These are phyloP conservation scores for Postia placenta DNA, from an alignment of 768 basidiomycete genomes.

Conservation along the genomic window DNA sequence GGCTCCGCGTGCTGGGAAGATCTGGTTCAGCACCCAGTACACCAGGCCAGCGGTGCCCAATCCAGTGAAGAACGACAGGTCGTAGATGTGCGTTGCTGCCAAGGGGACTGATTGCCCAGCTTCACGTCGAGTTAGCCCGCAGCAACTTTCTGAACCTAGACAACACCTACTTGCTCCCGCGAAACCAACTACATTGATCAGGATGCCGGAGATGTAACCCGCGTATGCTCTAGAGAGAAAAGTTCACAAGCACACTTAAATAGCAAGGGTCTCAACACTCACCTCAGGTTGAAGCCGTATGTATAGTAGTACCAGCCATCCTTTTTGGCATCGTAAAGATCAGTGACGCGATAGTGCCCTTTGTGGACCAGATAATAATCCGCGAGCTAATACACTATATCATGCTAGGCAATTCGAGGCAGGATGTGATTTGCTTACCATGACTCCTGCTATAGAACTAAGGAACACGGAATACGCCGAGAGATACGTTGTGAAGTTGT, in stretches of 20 bases:
- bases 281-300: slow-evolving; percentile 68
- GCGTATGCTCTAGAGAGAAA: slow-evolving; percentile 44
- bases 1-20: slow-evolving; percentile 54
- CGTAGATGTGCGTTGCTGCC: slow-evolving; percentile 66
- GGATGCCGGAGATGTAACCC: slow-evolving; percentile 66
- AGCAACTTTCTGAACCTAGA: not conserved
- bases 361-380: slow-evolving; percentile 74
- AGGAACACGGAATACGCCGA: slow-evolving; percentile 79
- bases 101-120: slow-evolving; percentile 58
- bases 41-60: slow-evolving; percentile 62
- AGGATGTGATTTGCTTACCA: too few species aligned
- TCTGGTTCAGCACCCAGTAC: slow-evolving; percentile 53
- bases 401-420: too few species aligned
- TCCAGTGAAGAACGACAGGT: slow-evolving; percentile 82
- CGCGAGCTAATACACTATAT: slow-evolving; percentile 57
- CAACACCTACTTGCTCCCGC: slow-evolving; percentile 57
- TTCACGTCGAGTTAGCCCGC: slow-evolving; percentile 12
- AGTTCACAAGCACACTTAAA: not conserved
- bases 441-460: slow-evolving; percentile 76
- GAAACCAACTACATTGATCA: slow-evolving; percentile 81
- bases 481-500: slow-evolving; percentile 74
- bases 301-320: slow-evolving; percentile 75
- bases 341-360: slow-evolving; percentile 64
- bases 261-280: not conserved
- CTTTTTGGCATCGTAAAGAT: slow-evolving; percentile 54